Evolutionary conservation across 1,284 basidiomycete genomes (phyloP), one percentile per base, ranked within the genome.

Genomic region (Vanrija pseudolonga): DNA sequence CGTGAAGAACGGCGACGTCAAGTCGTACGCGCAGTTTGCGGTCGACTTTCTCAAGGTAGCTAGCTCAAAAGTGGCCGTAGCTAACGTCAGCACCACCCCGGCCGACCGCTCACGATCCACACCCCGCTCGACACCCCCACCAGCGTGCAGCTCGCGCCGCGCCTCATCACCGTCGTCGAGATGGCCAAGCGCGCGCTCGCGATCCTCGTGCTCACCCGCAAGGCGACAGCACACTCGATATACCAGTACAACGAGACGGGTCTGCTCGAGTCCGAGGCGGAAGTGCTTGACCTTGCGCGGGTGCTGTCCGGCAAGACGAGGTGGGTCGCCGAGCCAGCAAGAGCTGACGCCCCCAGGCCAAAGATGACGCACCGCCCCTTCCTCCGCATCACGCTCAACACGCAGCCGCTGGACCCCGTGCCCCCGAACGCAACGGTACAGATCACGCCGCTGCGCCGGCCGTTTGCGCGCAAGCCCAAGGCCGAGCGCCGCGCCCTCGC

Each of bases 141-240:
- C 11, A 45, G 22, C 50, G 28, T 56, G 43, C 54, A 43, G 49
- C 43, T 26, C 39, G 7, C 85, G 6, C 84, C 88, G 0, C 82
- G 85, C 1, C 79, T 92, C 8, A 79, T 92, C 47, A 84, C 86
- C 0, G 85, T 90, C 4, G 85, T 84, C 0, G 90, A 93, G 73
- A 89, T 90, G 54, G 83, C 90, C 64, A 91, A 92, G 71, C 82
- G 89, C 32, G 86, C 90, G 65, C 89, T 85, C 67, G 57, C 88
- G 69, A 50, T 24, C 7, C 3, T 19, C 14, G 26, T 51, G n/a
- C 28, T 42, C 36, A 24, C 24, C 20, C 19, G 28, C 12, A 46
- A 52, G 32, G 59, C 57, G 14, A n/a, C 61, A 61, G 47, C 50
- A 23, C 47, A 42, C 19, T 68, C 87, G 5, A 72, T 93, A 45